These are phyloP conservation scores for Novymonas esmeraldas DNA, from an alignment of 208 protist species.

Conservation along the genomic window DNA sequence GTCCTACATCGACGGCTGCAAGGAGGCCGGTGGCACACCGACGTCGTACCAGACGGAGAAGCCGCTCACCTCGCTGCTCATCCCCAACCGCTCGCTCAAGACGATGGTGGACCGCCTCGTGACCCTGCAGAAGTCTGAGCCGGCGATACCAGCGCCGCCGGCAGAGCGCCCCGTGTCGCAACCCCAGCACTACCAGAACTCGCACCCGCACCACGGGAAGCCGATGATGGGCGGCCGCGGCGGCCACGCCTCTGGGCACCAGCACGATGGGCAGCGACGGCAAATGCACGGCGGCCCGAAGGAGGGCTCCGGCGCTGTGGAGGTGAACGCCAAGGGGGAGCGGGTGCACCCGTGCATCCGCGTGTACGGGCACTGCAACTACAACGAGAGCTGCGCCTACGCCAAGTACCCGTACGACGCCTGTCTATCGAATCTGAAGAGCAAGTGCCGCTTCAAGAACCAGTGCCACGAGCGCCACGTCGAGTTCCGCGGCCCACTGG, in stretches of 20 bases:
- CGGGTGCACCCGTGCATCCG: conserved; percentile 87
- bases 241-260: background rate
- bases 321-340: conserved; percentile 58
- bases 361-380: conserved; percentile 91
- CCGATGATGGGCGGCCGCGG: background rate
- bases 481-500: conserved; percentile 74
- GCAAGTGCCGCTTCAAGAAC: conserved; percentile 84
- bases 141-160: conserved; percentile 6
- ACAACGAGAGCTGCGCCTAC: conserved; percentile 85
- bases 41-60: conserved; percentile 74
- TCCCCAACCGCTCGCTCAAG: conserved; percentile 85
- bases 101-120: conserved; percentile 74
- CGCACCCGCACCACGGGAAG: conserved; percentile 13
- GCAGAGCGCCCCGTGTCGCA: conserved; percentile 14
- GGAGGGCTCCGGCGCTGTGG: conserved; percentile 27
- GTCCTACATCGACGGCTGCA: conserved; percentile 68
- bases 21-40: conserved; percentile 49
- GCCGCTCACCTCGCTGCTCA: conserved; percentile 64
- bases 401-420: conserved; percentile 89
- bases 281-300: conserved; percentile 26
- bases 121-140: conserved; percentile 30
- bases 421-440: conserved; percentile 89
- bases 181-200: conserved; percentile 1
- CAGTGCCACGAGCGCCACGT: conserved; percentile 91
- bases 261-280: conserved; percentile 18